Base-by-base conservation (phyloP, 2,329 filamentous ascomycete genomes). In the Aspergillus pseudoglaucus region DNA sequence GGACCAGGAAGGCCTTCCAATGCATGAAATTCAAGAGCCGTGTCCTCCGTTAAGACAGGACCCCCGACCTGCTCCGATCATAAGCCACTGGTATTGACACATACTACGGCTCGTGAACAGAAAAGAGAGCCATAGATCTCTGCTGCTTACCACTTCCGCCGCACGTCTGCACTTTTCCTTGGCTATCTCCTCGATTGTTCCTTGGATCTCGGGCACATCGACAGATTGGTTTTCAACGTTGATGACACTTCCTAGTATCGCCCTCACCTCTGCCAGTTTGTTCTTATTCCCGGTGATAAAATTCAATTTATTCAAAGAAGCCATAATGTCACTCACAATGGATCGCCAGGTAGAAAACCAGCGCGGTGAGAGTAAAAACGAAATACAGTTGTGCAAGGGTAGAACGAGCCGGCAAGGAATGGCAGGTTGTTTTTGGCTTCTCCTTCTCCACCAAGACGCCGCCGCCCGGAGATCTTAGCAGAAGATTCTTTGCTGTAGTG, bases 201-300 rank as follows among this genome's bases (percentile, higher is more conserved):
- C 93, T 72, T 98, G 93, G 42, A 97, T 83, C 73, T 98, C 93
- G 27, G 86, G 79, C 17, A 97, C 75, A 63, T 97, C 90, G 25
- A 96, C 70, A 32, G 81, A 76, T 67, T 88, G 82, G 70, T 78
- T 91, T 47, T 81, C 78, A 38, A 98, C 78, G 53, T 84, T 76
- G 55, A 96, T 85, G 30, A 74, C 72, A 49, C 79, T 80, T 7
- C 85, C 83, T 3, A 98, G 79, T 59, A 98, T 96, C 15, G 87
- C 85, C 68, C 87, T 83, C 56, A 95, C 90, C 74, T 98, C 93
- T 48, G 78, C 75, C 47, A 98, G 79, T 75, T 98, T 98, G 75
- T 95, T 94, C 63, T 85, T 83, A 72, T 98, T 98, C 69, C 91
- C 87, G 2, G 91, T 97, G 65, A 98, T 95, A 75, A 98, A 98